These are phyloP conservation scores for Ceratobasidium sp. DNA, from an alignment of 1,284 basidiomycete genomes.

Conservation along the genomic window DNA sequence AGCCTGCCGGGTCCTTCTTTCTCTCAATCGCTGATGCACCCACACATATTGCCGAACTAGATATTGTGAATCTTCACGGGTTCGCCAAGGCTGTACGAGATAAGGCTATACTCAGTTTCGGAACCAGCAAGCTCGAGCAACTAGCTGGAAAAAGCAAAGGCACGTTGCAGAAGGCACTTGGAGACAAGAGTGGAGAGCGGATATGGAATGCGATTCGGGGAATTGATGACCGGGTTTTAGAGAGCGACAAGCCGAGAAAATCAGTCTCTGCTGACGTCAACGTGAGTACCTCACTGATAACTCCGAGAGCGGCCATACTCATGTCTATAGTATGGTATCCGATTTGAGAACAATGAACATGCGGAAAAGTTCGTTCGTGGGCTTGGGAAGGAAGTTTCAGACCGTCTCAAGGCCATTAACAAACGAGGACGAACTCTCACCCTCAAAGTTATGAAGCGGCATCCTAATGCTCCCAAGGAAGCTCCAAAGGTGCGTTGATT, in stretches of 20 bases:
- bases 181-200: conserved; percentile 85
- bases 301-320: background rate
- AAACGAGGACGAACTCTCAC: conserved; percentile 81
- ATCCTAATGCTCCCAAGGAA: conserved; percentile 85
- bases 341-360: conserved; percentile 86
- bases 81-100: conserved; percentile 82
- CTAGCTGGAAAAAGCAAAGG: conserved; percentile 72
- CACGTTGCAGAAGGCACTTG: conserved; percentile 78
- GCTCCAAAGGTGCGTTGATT: conserved; percentile 80
- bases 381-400: conserved; percentile 81
- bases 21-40: conserved; percentile 70
- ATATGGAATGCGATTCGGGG: conserved; percentile 88
- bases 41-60: conserved; percentile 77
- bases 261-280: conserved; percentile 93
- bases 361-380: conserved; percentile 82
- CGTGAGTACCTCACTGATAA: conserved; percentile 63
- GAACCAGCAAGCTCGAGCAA: conserved; percentile 77
- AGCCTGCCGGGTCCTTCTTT: conserved; percentile 88
- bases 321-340: conserved; percentile 85
- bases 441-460: conserved; percentile 90
- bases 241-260: conserved; percentile 86
- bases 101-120: conserved; percentile 83
- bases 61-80: conserved; percentile 88
- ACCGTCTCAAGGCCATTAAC: conserved; percentile 73
- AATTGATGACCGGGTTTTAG: conserved; percentile 81